phyloP scores from a whole-genome alignment of 2,329 filamentous ascomycete species.

The Epichloe gansuensis region DNA sequence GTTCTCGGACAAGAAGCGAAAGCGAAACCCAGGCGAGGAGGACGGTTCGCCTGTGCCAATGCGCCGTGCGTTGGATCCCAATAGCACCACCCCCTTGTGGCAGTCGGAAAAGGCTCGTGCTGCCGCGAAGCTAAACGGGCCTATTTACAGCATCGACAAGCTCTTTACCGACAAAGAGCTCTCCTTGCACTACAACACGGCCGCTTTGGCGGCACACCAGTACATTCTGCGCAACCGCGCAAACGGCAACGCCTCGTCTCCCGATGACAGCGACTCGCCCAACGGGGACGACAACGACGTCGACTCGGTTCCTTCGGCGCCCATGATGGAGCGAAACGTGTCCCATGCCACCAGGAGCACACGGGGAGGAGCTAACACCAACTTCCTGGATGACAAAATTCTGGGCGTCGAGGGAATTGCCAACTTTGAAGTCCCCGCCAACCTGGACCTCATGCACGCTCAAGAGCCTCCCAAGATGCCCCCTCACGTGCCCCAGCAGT shows the following conservation, averaged over 20 bases:
- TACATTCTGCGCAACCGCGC: conserved; percentile 45
- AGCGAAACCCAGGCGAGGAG: conserved; percentile 46
- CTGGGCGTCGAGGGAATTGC: conserved; percentile 47
- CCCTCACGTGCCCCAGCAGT: conserved; percentile 42
- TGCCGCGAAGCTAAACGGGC: conserved; percentile 42
- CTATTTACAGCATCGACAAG: conserved; percentile 54
- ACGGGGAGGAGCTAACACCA: conserved; percentile 38
- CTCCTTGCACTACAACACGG: conserved; percentile 49
- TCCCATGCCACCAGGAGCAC: conserved; percentile 54
- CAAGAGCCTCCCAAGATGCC: conserved; percentile 46
- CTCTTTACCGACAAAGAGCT: conserved; percentile 60
- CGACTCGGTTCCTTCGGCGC: conserved; percentile 34
- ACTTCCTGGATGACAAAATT: conserved; percentile 44
- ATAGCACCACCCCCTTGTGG: conserved; percentile 48
- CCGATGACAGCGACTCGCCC: conserved; percentile 40
- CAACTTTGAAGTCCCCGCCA: conserved; percentile 45
- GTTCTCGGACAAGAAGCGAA: conserved; percentile 49
- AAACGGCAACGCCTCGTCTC: conserved; percentile 36
- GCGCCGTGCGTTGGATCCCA: conserved; percentile 41
- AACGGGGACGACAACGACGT: conserved; percentile 38
- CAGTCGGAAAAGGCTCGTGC: conserved; percentile 44
- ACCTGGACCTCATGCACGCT: conserved; percentile 42
- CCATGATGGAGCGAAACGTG: conserved; percentile 48
- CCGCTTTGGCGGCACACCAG: conserved; percentile 48
- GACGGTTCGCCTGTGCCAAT: conserved; percentile 50